Conservation (phyloP, 1,139 yeast genomes). For the Chernovozyma aurita region DNA sequence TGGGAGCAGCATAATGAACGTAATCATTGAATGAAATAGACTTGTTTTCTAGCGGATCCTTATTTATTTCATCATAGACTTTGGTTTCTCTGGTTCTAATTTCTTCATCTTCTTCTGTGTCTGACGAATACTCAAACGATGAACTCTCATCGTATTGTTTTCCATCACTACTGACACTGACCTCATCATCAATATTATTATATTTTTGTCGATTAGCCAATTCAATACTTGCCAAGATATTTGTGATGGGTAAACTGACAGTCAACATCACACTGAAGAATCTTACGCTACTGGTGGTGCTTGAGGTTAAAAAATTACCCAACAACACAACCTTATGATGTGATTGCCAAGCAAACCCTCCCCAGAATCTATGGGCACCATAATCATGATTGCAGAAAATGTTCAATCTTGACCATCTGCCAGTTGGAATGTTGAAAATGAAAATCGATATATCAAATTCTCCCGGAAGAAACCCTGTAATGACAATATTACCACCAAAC, state of each 20-base stretch:
- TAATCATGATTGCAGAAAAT: constrained; percentile 52
- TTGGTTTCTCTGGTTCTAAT: not conserved
- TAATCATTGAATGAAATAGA: constrained; percentile 58
- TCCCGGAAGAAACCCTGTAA: constrained; percentile 52
- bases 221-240: constrained; percentile 47
- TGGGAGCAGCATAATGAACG: constrained; percentile 74
- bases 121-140: not conserved
- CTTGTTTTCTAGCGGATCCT: constrained; percentile 6
- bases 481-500: constrained; percentile 60
- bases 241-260: constrained; percentile 64
- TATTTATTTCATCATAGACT: constrained; percentile 1
- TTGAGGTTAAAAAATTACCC: constrained; percentile 49
- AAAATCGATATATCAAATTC: constrained; percentile 55
- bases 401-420: constrained; percentile 62
- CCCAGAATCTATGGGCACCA: constrained; percentile 59
- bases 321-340: constrained; percentile 62
- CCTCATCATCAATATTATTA: not conserved
- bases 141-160: not conserved
- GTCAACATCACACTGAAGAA: constrained; percentile 54
- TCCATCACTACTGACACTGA: constrained; percentile 1
- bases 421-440: constrained; percentile 57
- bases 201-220: constrained; percentile 20
- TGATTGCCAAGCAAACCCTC: constrained; percentile 68
- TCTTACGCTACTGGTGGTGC: constrained; percentile 50
- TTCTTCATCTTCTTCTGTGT: not conserved